Evolutionary conservation across 2,329 filamentous ascomycete species (phyloP), one percentile per base, ranked within the genome.

Genomic region (Metarhizium rileyi): DNA sequence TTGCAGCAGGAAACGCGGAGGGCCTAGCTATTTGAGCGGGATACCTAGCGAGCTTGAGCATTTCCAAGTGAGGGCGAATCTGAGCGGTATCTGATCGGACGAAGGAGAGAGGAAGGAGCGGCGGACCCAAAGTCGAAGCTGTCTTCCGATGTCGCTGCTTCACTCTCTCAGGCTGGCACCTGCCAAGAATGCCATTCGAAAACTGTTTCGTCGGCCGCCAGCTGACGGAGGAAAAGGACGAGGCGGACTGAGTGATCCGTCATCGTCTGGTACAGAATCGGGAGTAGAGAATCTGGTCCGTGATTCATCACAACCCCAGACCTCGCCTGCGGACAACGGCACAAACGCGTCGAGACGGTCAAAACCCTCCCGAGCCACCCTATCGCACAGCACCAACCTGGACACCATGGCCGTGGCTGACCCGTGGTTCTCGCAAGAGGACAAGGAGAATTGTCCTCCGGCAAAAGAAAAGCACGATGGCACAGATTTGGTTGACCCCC

Each of bases 401-500:
- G 28, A 28, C 36, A 38, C 10, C 5, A 49, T 49, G 49, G 10
- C 25, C 50, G 54, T 54, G 26, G 52, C 58, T 53, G 46, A 47
- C 26, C 38, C 53, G 27, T 6, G 20, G 10, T 46, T 47, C 35
- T 38, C 49, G 26, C 38, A 50, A 7, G 49, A 47, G 23, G 53
- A 59, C 49, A 66, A 67, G 52, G 65, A 68, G 53, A 66, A 67
- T 38, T 53, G 50, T 16, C 58, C 59, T 5, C 60, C 57, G 2
- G 40, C n/a, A n/a, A n/a, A n/a, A n/a, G n/a, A 35, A 18, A 25
- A n/a, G 1, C 46, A 16, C 36, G 30, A 49, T 2, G 28, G 18
- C 18, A 47, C 28, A 2, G 26, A 35, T 8, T 40, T 59, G 16
- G 22, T 54, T 7, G 48, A 50, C 12, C 48, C 54, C 0, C 40